These are phyloP conservation scores for Aspergillus fructus DNA, from an alignment of 2,329 filamentous ascomycete species.

Conservation along the genomic window DNA sequence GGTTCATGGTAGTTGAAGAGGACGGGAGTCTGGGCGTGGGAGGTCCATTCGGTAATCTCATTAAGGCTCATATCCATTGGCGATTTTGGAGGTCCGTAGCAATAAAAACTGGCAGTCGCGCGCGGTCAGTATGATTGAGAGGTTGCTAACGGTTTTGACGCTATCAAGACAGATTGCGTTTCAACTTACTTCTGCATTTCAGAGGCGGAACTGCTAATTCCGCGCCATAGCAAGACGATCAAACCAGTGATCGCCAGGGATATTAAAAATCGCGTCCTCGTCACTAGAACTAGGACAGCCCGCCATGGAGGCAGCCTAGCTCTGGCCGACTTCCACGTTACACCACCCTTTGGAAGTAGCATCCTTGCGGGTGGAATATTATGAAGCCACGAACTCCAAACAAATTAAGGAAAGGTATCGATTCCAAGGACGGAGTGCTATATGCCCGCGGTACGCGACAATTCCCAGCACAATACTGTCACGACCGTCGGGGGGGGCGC, in stretches of 20 bases:
- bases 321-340: slow-evolving; percentile 89
- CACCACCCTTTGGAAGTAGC: slow-evolving; percentile 86
- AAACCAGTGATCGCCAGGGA: slow-evolving; percentile 68
- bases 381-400: not conserved
- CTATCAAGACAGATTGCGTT: not conserved
- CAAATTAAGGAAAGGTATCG: not conserved
- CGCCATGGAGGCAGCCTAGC: slow-evolving; percentile 74
- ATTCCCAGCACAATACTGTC: slow-evolving; percentile 10
- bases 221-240: slow-evolving; percentile 82
- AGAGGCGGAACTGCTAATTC: slow-evolving; percentile 73
- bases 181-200: slow-evolving; percentile 82
- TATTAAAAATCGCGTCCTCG: slow-evolving; percentile 74
- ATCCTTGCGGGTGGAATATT: slow-evolving; percentile 50
- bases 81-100: slow-evolving; percentile 92
- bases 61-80: slow-evolving; percentile 94
- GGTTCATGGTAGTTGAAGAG: slow-evolving; percentile 94
- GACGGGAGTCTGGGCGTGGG: slow-evolving; percentile 86
- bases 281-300: slow-evolving; percentile 68
- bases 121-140: slow-evolving; percentile 11
- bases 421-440: not conserved
- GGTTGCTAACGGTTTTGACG: not conserved
- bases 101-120: slow-evolving; percentile 73
- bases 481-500: slow-evolving; percentile 2
- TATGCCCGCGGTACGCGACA: slow-evolving; percentile 15
- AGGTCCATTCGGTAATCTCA: slow-evolving; percentile 85